Percentiles rank a stretch among this genome's conserved stretches.
phyloP scores from a whole-genome alignment of 2,329 filamentous ascomycete species.

The Neofusicoccum parvum region DNA sequence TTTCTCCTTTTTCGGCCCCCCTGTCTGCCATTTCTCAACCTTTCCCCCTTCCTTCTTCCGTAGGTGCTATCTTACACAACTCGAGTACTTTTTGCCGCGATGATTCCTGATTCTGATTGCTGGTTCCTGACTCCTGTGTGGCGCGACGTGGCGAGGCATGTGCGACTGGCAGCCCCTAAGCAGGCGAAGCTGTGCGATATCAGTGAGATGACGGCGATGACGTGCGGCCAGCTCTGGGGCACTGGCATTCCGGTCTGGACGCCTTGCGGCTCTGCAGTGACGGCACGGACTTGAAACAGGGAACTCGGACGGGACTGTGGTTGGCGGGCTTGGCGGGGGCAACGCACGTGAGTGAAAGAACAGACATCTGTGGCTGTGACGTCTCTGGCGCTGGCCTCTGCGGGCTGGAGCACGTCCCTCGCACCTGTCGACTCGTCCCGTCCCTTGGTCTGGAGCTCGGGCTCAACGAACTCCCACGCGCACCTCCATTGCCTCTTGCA shows the following conservation, averaged over 20 bases:
- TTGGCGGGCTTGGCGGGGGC: constrained; percentile 10
- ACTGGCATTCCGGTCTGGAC: constrained; percentile 2
- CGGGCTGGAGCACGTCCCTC: constrained; percentile 7
- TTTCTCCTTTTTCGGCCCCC: constrained; percentile 8
- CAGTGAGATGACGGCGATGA: constrained; percentile 4
- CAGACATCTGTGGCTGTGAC: constrained; percentile 1
- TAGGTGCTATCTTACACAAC: constrained; percentile 11
- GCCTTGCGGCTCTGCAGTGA: constrained; percentile 13
- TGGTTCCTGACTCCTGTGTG: too few species aligned
- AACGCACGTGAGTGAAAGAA: neutral
- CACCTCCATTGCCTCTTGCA: constrained; percentile 1
- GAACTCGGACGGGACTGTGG: neutral
- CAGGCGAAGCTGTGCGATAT: neutral
- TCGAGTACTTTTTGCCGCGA: constrained; percentile 3
- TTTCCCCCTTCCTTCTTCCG: constrained; percentile 4
- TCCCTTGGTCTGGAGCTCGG: neutral
- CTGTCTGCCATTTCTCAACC: constrained; percentile 12
- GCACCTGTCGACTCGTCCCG: constrained; percentile 3
- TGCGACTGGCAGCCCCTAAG: neutral
- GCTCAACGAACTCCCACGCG: constrained; percentile 1
- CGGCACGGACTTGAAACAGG: constrained; percentile 14
- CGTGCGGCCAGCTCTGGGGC: neutral
- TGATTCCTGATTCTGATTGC: neutral
- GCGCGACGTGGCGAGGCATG: neutral
- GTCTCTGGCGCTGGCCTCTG: neutral